Evolutionary conservation across 2,329 filamentous ascomycete species (phyloP), one percentile per base, ranked within the genome.

Genomic region (Tetracladium maxilliforme): DNA sequence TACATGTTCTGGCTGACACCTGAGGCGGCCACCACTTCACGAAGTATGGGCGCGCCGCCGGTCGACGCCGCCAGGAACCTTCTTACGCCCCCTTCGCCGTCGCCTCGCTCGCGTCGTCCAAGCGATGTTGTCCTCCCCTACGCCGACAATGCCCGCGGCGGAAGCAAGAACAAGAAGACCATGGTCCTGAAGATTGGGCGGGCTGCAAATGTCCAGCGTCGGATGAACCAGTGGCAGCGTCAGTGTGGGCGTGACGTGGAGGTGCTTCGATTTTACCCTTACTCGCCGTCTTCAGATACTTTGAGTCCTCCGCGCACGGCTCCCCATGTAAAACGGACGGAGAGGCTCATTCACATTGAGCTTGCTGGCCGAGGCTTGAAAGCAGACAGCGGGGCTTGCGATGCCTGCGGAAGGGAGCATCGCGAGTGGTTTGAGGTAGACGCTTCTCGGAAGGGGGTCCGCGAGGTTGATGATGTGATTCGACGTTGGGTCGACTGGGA

Each of bases 1-100:
- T 98, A 98, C 62, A 92, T 98, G 50, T 98, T 95, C 61, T 94
- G 87, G 84, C 64, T 94, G 13, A 94, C 83, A 0, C 73, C 83
- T 16, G 59, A 66, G 18, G 64, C 61, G 3, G 52, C 68, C 6
- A 46, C 60, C 0, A 48, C 65, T 0, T n/a, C n/a, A n/a, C n/a
- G n/a, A n/a, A n/a, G n/a, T n/a, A n/a, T n/a, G n/a, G n/a, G n/a
- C n/a, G 54, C 62, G 2, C 60, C 69, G 0, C 60, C 73, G 0
- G 56, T 58, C 18, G 73, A 70, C 33, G 57, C 70, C 21, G 65
- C 69, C 12, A 59, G 68, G 7, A 63, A 67, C 8, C 56, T 79
- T 24, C 59, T 75, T 21, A 51, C 58, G 0, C 64, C 70, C 1
- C 54, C 62, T 3, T 42, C 55, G 21, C 14, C 41, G 48, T 24